Base-by-base conservation (phyloP, 331 rosid species). In the Spiraea crenata region DNA sequence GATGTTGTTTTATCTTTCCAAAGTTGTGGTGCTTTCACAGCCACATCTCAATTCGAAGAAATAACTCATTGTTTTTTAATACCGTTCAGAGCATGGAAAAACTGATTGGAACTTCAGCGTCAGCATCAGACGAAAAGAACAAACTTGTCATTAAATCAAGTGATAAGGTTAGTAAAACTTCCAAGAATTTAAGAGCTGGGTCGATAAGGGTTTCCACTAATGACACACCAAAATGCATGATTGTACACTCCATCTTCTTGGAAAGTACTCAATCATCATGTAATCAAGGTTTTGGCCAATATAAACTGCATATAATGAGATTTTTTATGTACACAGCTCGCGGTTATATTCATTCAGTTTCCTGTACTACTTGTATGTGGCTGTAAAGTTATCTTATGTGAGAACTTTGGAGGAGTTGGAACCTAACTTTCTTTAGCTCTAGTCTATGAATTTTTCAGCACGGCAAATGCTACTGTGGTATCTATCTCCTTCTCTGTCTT, bases 41-140 rank as follows among this genome's bases (percentile, higher is more conserved):
- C 54, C 54, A 9, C 3, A 39, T 58, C 20, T 7, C 45, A 19
- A 40, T 67, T 67, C 55, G 42, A 47, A 65, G 40, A 61, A 70
- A 16, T 17, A 46, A 38, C 37, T 69, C 73, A 25, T 73, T 67
- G 2, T 12, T 13, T 66, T 4, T 37, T 11, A 40, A 38, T 55
- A 63, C 72, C 65, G 31, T 82, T 82, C 89, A 93, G 99, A 85
- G 95, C 79, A 81, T 89, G 88, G 84, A 72, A 7, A 85, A 78
- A 58, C 75, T 93, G 48, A 72, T 86, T 49, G 84, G 78, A 65
- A 76, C 39, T 67, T 72, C 93, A 49, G 54, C 48, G 34, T 52
- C 16, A 41, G 40, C 73, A 31, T 72, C 57, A 16, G 92, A 77
- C 72, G 74, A 80, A 82, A 39, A 69, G 72, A 79, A 70, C 40